Conservation (phyloP, 2,329 filamentous ascomycete genomes). For the Scedosporium aurantiacum region DNA sequence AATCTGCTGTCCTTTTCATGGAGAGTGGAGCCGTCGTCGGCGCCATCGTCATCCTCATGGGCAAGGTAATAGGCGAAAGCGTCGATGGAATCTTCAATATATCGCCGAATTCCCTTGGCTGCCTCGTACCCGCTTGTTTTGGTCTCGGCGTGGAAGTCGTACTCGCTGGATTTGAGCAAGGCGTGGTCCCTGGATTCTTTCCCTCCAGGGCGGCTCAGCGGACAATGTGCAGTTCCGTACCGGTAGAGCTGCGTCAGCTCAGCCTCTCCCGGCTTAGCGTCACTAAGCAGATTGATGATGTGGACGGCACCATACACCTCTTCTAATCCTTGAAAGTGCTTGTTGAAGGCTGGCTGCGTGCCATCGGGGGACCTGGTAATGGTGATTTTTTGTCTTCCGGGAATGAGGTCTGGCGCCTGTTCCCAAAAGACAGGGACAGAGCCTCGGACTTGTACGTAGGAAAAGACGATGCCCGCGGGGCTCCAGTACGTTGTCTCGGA, state of each 20-base stretch:
- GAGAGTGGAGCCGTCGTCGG: slow-evolving; percentile 24
- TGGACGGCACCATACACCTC: slow-evolving; percentile 82
- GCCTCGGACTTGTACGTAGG: slow-evolving; percentile 84
- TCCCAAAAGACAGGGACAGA: slow-evolving; percentile 98
- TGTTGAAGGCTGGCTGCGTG: slow-evolving; percentile 88
- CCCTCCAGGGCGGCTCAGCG: slow-evolving; percentile 51
- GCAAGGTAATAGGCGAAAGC: slow-evolving; percentile 88
- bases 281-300: slow-evolving; percentile 87
- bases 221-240: slow-evolving; percentile 63
- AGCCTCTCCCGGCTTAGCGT: slow-evolving; percentile 73
- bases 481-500: slow-evolving; percentile 89
- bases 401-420: slow-evolving; percentile 75
- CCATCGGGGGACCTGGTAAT: slow-evolving; percentile 82
- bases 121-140: slow-evolving; percentile 81
- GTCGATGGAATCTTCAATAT: slow-evolving; percentile 69
- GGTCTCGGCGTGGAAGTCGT: slow-evolving; percentile 94
- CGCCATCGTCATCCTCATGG: slow-evolving; percentile 53
- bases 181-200: slow-evolving; percentile 55
- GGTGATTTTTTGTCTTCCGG: slow-evolving; percentile 88
- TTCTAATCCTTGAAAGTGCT: slow-evolving; percentile 83
- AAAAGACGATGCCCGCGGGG: slow-evolving; percentile 68
- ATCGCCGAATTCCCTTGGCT: slow-evolving; percentile 69
- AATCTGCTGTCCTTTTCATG: slow-evolving; percentile 24
- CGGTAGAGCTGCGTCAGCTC: slow-evolving; percentile 74
- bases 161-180: slow-evolving; percentile 72